Evolutionary conservation across 176 grass and related monocot genomes (phyloP).

Genomic region (Bonia amplexicaulis): DNA sequence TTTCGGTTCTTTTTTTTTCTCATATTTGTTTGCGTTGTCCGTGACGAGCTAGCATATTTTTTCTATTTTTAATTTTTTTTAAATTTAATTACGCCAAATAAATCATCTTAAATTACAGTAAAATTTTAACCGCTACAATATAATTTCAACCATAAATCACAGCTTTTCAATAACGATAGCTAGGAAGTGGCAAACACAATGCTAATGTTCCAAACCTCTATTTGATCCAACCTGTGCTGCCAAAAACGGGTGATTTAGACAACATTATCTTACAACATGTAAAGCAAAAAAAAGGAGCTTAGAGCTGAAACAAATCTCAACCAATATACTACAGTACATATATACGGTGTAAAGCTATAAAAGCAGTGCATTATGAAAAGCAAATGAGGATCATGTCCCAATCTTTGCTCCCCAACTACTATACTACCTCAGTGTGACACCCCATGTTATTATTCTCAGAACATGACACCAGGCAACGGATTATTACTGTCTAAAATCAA

Average conservation of each 20-base stretch:
- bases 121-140: too few relatives aligned
- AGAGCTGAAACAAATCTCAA: not conserved
- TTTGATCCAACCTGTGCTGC: conserved; percentile 23
- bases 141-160: too few relatives aligned
- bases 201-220: not conserved
- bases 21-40: too few relatives aligned
- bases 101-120: too few relatives aligned
- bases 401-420: conserved; percentile 24
- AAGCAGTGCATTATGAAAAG: not conserved
- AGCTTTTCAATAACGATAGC: too few relatives aligned
- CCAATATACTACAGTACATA: not conserved
- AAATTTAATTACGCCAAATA: too few relatives aligned
- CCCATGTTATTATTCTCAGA: too few relatives aligned
- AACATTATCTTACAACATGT: not conserved
- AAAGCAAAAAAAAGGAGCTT: not conserved
- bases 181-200: not conserved
- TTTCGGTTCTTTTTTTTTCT: too few relatives aligned
- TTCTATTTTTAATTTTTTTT: too few relatives aligned
- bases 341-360: not conserved
- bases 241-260: not conserved
- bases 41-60: too few relatives aligned
- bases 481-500: too few relatives aligned
- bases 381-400: conserved; percentile 24
- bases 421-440: not conserved
- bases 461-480: too few relatives aligned